Evolutionary conservation across 208 protist species (phyloP).

Genomic region (Kentomonas sorsogonicus): DNA sequence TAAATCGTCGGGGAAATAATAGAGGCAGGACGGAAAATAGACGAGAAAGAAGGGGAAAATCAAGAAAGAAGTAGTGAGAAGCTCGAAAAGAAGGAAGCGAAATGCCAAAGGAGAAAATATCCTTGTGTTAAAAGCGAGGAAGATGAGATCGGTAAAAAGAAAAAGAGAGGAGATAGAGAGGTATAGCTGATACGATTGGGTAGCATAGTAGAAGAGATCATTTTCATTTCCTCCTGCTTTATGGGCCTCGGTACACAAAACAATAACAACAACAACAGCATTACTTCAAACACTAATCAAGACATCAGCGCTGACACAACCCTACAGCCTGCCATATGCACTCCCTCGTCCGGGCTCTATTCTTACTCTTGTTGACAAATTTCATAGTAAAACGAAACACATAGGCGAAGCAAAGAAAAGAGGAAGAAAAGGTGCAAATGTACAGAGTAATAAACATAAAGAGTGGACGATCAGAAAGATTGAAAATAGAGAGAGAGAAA

Average conservation of each 20-base stretch:
- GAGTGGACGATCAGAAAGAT: slow-evolving; percentile 9
- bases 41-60: background rate
- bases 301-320: too few relatives aligned
- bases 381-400: too few relatives aligned
- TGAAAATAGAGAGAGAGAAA: slow-evolving; percentile 13
- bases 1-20: slow-evolving; percentile 1
- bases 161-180: too few relatives aligned
- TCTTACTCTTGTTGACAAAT: too few relatives aligned
- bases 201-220: too few relatives aligned
- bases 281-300: too few relatives aligned
- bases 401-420: slow-evolving; percentile 7
- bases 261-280: too few relatives aligned
- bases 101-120: slow-evolving; percentile 1
- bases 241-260: too few relatives aligned
- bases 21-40: background rate
- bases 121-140: slow-evolving; percentile 2
- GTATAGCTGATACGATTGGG: too few relatives aligned
- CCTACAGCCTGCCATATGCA: too few relatives aligned
- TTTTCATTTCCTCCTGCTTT: too few relatives aligned
- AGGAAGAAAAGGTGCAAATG: slow-evolving; percentile 7
- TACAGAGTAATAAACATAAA: slow-evolving; percentile 14
- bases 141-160: slow-evolving; percentile 7
- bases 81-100: background rate
- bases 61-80: background rate
- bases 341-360: too few relatives aligned